phyloP scores from a whole-genome alignment of 2,329 filamentous ascomycete genomes.

The Xylariaceae sp. region DNA sequence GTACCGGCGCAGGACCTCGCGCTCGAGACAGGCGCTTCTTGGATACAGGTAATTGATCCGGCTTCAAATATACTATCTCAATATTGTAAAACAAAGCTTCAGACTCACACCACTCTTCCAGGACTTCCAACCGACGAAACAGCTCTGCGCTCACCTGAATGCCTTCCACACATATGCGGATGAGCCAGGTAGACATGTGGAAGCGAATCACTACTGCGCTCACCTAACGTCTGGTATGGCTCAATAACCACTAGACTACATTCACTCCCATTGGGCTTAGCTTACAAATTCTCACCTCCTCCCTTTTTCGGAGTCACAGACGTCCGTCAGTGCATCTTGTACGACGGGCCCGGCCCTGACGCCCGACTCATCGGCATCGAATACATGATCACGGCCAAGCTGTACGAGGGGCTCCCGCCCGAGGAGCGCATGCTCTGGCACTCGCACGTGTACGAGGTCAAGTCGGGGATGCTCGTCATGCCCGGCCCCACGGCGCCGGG shows the following conservation, averaged over 20 bases:
- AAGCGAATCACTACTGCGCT: slow-evolving; percentile 80
- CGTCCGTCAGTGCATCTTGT: slow-evolving; percentile 78
- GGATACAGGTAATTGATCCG: slow-evolving; percentile 55
- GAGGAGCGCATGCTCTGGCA: slow-evolving; percentile 77
- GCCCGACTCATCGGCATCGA: slow-evolving; percentile 78
- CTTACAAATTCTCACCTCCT: no score
- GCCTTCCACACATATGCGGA: slow-evolving; percentile 82
- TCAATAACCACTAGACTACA: neutral
- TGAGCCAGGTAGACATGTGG: slow-evolving; percentile 63
- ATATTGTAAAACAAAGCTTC: neutral
- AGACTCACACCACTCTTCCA: slow-evolving; percentile 23
- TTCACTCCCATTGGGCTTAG: no score
- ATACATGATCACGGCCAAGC: slow-evolving; percentile 71
- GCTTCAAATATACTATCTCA: neutral
- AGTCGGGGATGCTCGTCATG: slow-evolving; percentile 76
- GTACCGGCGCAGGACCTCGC: slow-evolving; percentile 50
- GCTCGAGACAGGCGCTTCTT: slow-evolving; percentile 56
- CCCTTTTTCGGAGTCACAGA: no score
- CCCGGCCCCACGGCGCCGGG: slow-evolving; percentile 50
- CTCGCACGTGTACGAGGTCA: slow-evolving; percentile 68
- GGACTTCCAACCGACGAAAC: slow-evolving; percentile 66
- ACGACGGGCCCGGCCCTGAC: slow-evolving; percentile 61
- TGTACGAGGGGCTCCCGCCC: slow-evolving; percentile 60
- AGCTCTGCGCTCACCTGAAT: slow-evolving; percentile 76
- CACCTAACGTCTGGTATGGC: slow-evolving; percentile 58